phyloP scores from a whole-genome alignment of 257 asterid species.

The Jacaranda copaia region DNA sequence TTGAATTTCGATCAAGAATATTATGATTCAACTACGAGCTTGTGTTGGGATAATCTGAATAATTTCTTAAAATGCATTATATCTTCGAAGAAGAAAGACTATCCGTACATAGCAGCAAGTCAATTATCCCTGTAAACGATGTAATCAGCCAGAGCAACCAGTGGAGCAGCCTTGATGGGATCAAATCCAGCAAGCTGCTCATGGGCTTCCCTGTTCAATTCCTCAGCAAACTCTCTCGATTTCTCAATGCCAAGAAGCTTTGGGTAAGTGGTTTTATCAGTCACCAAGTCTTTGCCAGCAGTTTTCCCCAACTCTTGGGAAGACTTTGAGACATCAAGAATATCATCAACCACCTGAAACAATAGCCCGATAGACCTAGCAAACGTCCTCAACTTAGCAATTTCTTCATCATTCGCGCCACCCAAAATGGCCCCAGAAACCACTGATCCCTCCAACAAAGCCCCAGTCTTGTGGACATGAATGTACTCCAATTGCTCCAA shows the following conservation, averaged over 20 bases:
- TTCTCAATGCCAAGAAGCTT: conserved; percentile 62
- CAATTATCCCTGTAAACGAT: conserved; percentile 64
- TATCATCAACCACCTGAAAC: conserved; percentile 44
- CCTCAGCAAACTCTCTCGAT: conserved; percentile 66
- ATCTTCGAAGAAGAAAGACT: conserved; percentile 40
- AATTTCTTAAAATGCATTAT: too few species aligned
- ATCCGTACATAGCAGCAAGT: conserved; percentile 48
- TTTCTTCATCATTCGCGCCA: conserved; percentile 52
- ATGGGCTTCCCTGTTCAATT: conserved; percentile 60
- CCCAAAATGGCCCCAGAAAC: conserved; percentile 70
- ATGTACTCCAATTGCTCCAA: conserved; percentile 60
- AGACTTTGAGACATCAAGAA: conserved; percentile 63
- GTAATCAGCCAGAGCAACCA: conserved; percentile 65
- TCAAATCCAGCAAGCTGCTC: conserved; percentile 59
- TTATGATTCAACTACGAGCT: too few species aligned
- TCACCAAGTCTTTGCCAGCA: conserved; percentile 69
- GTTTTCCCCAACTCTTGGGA: conserved; percentile 67
- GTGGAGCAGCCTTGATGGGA: conserved; percentile 51
- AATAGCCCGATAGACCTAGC: conserved; percentile 61
- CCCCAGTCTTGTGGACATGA: conserved; percentile 69
- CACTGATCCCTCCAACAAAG: conserved; percentile 59
- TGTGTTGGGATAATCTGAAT: too few species aligned
- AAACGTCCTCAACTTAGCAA: conserved; percentile 56
- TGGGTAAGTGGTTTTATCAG: conserved; percentile 67
- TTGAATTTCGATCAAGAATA: too few species aligned